phyloP scores from a whole-genome alignment of 1,284 basidiomycete species.

The Mycosarcoma maydis region DNA sequence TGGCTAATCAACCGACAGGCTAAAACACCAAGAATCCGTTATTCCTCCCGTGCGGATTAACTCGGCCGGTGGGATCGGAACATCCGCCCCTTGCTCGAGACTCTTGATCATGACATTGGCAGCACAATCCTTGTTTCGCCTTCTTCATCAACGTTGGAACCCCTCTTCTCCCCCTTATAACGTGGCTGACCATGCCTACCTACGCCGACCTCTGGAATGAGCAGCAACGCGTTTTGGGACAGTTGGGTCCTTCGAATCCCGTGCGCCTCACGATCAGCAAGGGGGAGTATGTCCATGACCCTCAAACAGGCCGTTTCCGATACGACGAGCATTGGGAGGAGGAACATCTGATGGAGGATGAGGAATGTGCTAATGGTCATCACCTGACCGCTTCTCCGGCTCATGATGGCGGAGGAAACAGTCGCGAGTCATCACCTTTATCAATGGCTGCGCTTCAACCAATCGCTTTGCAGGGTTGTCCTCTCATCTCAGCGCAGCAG shows the following conservation, averaged over 20 bases:
- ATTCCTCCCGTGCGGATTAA: too few relatives aligned
- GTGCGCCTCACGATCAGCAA: slow-evolving; percentile 47
- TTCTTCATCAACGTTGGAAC: too few relatives aligned
- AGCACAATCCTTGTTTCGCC: neutral
- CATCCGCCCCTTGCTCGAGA: neutral
- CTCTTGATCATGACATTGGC: neutral
- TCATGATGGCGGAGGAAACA: neutral
- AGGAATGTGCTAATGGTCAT: slow-evolving; percentile 10
- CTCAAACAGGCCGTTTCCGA: slow-evolving; percentile 6
- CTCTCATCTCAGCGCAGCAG: neutral
- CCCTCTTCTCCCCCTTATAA: neutral
- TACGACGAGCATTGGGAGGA: slow-evolving; percentile 49
- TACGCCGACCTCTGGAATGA: slow-evolving; percentile 49
- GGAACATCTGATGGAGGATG: slow-evolving; percentile 49
- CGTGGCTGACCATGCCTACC: slow-evolving; percentile 27
- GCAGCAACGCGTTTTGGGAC: slow-evolving; percentile 20
- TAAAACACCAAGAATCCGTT: too few relatives aligned
- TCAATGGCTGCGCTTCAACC: slow-evolving; percentile 15
- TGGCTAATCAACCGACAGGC: too few relatives aligned
- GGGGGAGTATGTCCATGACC: slow-evolving; percentile 42
- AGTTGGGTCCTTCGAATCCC: slow-evolving; percentile 28
- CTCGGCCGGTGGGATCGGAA: neutral
- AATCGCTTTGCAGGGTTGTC: neutral
- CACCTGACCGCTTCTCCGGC: neutral
- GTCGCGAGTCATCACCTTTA: slow-evolving; percentile 11